Evolutionary conservation across 164 flowering plant genomes (phyloP), one percentile per base, ranked within the genome.

Genomic region (Malania oleifera): DNA sequence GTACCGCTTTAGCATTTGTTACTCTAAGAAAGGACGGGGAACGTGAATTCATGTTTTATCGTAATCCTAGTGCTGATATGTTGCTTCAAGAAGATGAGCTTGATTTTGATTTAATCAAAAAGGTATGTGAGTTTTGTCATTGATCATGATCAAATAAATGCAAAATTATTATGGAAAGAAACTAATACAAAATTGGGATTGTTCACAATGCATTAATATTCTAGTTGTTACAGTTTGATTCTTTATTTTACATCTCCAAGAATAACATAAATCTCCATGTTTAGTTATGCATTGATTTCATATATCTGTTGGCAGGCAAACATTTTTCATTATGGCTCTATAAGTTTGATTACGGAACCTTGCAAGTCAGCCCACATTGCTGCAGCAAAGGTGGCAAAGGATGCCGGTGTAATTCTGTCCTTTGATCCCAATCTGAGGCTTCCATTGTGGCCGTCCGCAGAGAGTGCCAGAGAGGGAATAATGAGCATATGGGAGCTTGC

Each of bases 41-140:
- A 58, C 95, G 99, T 8, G 96, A 93, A 41, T 93, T 93, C 80
- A 93, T 93, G 99, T 93, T 93, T 69, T 93, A 85, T 47, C 86
- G 99, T 24, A 93, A 93, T 56, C 99, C 99, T n/a, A 93, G 97
- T 79, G 99, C 99, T 37, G 97, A 93, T 77, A 93, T 93, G 99
- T 74, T 93, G 60, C 92, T 93, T 62, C 70, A 80, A 68, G 96
- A 85, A 71, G 43, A 72, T 23, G 99, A 93, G 63, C 91, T 93
- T 59, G 89, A 93, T 63, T 52, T 80, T 50, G 87, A 90, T 59
- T 67, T 93, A 44, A 88, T 93, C 56, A 88, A 44, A 63, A 82
- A 80, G 86, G 97, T 90, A 76, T 40, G 41, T 24, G 18, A 46
- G 17, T 9, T 17, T 44, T 45, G 27, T 61, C 39, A 11, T 23